Conservation (phyloP, 345 rosid species). For the Mallotus nudiflorus region DNA sequence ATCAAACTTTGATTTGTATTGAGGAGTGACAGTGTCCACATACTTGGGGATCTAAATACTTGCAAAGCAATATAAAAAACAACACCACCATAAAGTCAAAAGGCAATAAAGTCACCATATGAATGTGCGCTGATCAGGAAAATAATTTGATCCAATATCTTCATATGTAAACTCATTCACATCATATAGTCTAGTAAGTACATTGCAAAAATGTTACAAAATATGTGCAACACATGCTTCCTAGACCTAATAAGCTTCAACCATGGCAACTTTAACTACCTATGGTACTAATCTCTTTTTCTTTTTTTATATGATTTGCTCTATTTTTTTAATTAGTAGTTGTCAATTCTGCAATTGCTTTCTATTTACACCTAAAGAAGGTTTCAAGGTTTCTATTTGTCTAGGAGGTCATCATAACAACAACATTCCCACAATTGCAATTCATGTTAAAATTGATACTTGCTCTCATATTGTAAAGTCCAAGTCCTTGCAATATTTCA, state of each 20-base stretch:
- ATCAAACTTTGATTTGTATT: slow-evolving; percentile 93
- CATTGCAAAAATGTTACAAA: neutral
- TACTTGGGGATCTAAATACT: slow-evolving; percentile 84
- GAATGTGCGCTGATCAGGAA: neutral
- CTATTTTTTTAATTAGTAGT: too few species aligned
- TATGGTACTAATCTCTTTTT: too few species aligned
- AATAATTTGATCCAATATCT: neutral
- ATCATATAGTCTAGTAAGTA: neutral
- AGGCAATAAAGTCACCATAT: neutral
- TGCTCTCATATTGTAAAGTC: too few species aligned
- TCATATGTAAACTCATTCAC: neutral
- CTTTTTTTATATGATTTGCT: too few species aligned
- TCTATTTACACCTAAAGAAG: too few species aligned
- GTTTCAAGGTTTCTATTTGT: too few species aligned
- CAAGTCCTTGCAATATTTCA: too few species aligned
- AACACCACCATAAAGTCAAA: neutral
- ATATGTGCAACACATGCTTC: neutral
- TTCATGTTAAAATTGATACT: too few species aligned
- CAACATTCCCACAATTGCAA: too few species aligned
- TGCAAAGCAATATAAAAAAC: slow-evolving; percentile 34
- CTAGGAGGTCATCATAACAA: too few species aligned
- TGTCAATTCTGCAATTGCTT: too few species aligned
- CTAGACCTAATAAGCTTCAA: neutral
- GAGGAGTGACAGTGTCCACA: slow-evolving; percentile 84
- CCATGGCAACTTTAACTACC: neutral